These are phyloP conservation scores for Nasturtium officinale DNA, from an alignment of 345 rosid species.

Conservation along the genomic window DNA sequence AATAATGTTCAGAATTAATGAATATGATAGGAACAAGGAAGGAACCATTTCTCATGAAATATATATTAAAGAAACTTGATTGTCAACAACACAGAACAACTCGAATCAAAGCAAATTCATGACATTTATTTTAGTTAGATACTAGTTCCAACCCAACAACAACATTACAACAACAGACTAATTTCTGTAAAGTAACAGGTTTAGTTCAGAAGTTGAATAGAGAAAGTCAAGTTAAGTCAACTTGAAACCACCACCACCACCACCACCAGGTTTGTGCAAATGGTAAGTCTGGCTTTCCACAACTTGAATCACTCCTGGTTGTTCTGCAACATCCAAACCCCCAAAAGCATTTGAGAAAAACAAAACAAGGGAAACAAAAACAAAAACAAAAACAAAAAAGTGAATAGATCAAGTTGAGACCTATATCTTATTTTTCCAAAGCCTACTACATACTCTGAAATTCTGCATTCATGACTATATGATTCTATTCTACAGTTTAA, in stretches of 20 bases:
- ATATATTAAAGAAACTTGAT: conserved; percentile 10
- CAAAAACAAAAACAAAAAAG: too few species aligned
- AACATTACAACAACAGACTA: conserved; percentile 27
- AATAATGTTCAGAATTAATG: background rate
- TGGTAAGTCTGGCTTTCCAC: conserved; percentile 63
- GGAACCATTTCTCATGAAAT: background rate
- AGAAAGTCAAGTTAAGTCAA: conserved; percentile 29
- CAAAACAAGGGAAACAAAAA: background rate
- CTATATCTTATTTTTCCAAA: background rate
- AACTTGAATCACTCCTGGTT: conserved; percentile 91
- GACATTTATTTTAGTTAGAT: conserved; percentile 29
- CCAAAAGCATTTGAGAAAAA: background rate
- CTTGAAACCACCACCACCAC: conserved; percentile 32
- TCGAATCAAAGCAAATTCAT: background rate
- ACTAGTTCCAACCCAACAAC: background rate
- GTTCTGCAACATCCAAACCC: conserved; percentile 53
- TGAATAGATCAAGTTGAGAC: background rate
- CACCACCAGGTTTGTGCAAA: conserved; percentile 52
- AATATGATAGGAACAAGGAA: background rate
- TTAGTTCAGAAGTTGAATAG: conserved; percentile 28
- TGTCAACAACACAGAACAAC: conserved; percentile 15
- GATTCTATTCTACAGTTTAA: background rate
- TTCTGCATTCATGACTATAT: background rate
- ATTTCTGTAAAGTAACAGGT: conserved; percentile 12
- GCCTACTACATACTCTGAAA: background rate